These are phyloP conservation scores for Eimeria acervulina DNA, from an alignment of 169 alveolate genomes.

Conservation along the genomic window DNA sequence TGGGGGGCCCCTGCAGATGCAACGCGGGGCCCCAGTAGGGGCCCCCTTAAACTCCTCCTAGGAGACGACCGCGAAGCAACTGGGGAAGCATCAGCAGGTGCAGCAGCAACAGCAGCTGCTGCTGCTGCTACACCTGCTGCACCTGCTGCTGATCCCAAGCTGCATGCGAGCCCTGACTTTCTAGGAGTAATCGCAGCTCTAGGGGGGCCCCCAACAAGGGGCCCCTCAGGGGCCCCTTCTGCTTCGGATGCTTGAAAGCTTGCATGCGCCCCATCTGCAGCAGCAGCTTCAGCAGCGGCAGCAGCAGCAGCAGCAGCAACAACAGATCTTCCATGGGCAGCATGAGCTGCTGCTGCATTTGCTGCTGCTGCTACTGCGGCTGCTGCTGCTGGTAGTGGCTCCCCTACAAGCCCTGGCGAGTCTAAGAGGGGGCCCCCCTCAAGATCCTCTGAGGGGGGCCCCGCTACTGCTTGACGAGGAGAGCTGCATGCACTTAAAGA, in stretches of 20 bases:
- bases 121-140: background rate
- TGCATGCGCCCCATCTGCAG: slow-evolving; percentile 3
- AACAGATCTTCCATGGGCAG: too few species aligned
- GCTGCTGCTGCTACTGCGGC: slow-evolving; percentile 54
- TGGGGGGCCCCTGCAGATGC: slow-evolving; percentile 33
- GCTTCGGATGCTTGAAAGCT: background rate
- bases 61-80: slow-evolving; percentile 1
- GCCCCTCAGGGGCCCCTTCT: slow-evolving; percentile 40
- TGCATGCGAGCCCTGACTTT: slow-evolving; percentile 16
- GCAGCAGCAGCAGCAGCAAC: background rate
- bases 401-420: slow-evolving; percentile 31
- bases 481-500: slow-evolving; percentile 60
- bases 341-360: background rate
- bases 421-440: slow-evolving; percentile 34
- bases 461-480: background rate
- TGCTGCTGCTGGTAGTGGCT: slow-evolving; percentile 37
- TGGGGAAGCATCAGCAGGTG: slow-evolving; percentile 9
- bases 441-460: slow-evolving; percentile 38
- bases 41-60: background rate
- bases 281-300: slow-evolving; percentile 9
- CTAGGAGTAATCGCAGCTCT: background rate
- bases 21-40: slow-evolving; percentile 15
- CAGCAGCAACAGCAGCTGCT: background rate
- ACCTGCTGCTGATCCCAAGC: slow-evolving; percentile 22
- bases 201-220: background rate